These are phyloP conservation scores for Pyrus betulifolia DNA, from an alignment of 306 rosid genomes.

Conservation along the genomic window DNA sequence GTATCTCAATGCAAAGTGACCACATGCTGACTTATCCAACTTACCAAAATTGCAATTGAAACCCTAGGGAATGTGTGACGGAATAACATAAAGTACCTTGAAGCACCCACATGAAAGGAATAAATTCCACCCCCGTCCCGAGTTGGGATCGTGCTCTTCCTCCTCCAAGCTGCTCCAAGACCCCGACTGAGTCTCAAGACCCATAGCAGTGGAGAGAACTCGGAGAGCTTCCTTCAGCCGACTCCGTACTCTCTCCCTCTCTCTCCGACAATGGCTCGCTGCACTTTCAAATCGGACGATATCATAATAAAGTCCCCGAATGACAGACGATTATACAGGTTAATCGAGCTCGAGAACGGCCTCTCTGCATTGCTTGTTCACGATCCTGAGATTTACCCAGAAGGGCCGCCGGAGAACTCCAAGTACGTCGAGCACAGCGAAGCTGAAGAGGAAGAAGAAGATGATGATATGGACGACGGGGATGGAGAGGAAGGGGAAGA, in stretches of 20 bases:
- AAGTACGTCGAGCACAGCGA: constrained; percentile 13
- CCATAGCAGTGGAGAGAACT: neutral
- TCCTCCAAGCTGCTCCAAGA: neutral
- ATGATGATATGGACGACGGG: constrained; percentile 6
- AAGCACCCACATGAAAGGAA: neutral
- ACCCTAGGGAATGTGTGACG: neutral
- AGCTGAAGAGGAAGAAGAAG: constrained; percentile 26
- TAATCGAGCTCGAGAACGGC: constrained; percentile 58
- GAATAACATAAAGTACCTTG: neutral
- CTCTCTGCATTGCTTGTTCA: constrained; percentile 78
- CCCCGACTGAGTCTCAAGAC: neutral
- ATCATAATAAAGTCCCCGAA: constrained; percentile 67
- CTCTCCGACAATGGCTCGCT: constrained; percentile 7
- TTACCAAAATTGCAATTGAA: neutral
- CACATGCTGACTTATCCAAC: neutral
- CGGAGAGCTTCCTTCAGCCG: neutral
- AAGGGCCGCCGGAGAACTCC: constrained; percentile 32
- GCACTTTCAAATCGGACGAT: constrained; percentile 45
- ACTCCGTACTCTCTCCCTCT: neutral
- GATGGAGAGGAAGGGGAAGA: constrained; percentile 11
- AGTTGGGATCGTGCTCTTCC: neutral
- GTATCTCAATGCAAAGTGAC: too few species aligned
- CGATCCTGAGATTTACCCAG: constrained; percentile 83
- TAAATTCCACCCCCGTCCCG: neutral
- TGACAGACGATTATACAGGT: constrained; percentile 62